These are phyloP conservation scores for Coniochaeta sp. DNA, from an alignment of 2,329 filamentous ascomycete species.

Conservation along the genomic window DNA sequence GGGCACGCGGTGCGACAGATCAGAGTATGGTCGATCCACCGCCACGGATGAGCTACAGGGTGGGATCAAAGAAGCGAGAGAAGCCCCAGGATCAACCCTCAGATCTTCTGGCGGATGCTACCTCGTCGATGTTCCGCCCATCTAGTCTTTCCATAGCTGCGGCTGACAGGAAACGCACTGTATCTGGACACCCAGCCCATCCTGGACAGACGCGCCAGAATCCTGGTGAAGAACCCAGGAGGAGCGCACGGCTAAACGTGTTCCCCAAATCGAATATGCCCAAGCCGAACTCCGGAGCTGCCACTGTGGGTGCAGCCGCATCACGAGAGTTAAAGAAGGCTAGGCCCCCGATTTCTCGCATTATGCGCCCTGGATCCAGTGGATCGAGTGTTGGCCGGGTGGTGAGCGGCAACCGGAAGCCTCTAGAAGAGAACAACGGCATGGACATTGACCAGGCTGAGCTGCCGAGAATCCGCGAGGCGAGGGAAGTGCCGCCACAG, in stretches of 20 bases:
- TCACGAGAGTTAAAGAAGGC: constrained; percentile 77
- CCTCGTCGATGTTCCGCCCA: constrained; percentile 28
- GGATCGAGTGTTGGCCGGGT: constrained; percentile 71
- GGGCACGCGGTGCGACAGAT: constrained; percentile 46
- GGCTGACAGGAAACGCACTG: constrained; percentile 75
- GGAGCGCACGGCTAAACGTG: constrained; percentile 64
- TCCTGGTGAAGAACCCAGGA: constrained; percentile 56
- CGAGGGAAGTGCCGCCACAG: constrained; percentile 21
- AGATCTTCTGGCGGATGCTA: constrained; percentile 26
- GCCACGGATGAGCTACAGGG: constrained; percentile 56
- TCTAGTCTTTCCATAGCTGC: constrained; percentile 31
- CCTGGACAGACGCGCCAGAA: constrained; percentile 44
- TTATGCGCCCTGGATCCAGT: constrained; percentile 59
- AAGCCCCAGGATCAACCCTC: constrained; percentile 32
- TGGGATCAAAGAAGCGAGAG: constrained; percentile 36
- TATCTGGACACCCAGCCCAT: constrained; percentile 79
- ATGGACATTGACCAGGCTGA: constrained; percentile 68
- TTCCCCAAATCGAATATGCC: constrained; percentile 63
- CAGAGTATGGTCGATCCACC: constrained; percentile 48
- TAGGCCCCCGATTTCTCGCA: constrained; percentile 61
- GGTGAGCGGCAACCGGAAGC: constrained; percentile 85
- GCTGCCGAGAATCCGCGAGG: constrained; percentile 36
- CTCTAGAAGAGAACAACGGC: constrained; percentile 56
- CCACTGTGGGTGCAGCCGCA: constrained; percentile 52
- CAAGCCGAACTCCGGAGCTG: constrained; percentile 53